Evolutionary conservation across 2,329 filamentous ascomycete species (phyloP).

Genomic region (Anthostomella pinea): DNA sequence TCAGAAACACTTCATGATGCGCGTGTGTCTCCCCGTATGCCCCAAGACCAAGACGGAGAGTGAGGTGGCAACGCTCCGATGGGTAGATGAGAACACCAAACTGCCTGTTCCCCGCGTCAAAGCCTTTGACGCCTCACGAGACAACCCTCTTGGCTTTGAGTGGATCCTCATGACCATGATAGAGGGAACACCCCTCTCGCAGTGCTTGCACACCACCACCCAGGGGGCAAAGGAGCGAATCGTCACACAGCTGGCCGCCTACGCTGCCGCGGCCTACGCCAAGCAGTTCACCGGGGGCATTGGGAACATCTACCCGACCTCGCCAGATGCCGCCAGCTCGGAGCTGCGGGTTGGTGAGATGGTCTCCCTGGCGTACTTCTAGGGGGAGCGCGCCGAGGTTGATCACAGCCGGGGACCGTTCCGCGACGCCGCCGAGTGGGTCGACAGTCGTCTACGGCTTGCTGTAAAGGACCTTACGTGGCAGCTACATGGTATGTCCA

Average conservation of each 20-base stretch:
- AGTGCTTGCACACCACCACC: slow-evolving; percentile 24
- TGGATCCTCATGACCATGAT: slow-evolving; percentile 31
- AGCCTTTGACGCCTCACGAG: slow-evolving; percentile 18
- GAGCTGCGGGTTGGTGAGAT: slow-evolving; percentile 20
- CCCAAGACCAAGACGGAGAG: slow-evolving; percentile 26
- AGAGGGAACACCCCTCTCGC: slow-evolving; percentile 24
- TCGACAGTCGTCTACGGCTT: slow-evolving; percentile 16
- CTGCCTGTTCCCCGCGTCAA: slow-evolving; percentile 26
- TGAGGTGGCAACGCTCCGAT: slow-evolving; percentile 31
- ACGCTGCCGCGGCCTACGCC: slow-evolving; percentile 16
- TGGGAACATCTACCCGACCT: slow-evolving; percentile 27
- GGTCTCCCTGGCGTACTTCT: slow-evolving; percentile 30
- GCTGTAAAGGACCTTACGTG: slow-evolving; percentile 17
- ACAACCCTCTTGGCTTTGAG: slow-evolving; percentile 29
- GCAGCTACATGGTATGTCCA: slow-evolving; percentile 2
- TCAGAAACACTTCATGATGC: slow-evolving; percentile 31
- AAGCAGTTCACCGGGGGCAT: slow-evolving; percentile 22
- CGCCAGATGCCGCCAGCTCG: background rate
- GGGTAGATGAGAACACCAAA: slow-evolving; percentile 20
- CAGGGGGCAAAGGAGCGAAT: slow-evolving; percentile 26
- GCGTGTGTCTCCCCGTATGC: slow-evolving; percentile 25
- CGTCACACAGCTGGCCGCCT: slow-evolving; percentile 28
- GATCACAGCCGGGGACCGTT: slow-evolving; percentile 17
- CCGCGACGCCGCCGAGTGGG: slow-evolving; percentile 19
- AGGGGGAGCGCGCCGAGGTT: slow-evolving; percentile 22